Base-by-base conservation (phyloP, 768 basidiomycete species). In the Suillus subaureus region DNA sequence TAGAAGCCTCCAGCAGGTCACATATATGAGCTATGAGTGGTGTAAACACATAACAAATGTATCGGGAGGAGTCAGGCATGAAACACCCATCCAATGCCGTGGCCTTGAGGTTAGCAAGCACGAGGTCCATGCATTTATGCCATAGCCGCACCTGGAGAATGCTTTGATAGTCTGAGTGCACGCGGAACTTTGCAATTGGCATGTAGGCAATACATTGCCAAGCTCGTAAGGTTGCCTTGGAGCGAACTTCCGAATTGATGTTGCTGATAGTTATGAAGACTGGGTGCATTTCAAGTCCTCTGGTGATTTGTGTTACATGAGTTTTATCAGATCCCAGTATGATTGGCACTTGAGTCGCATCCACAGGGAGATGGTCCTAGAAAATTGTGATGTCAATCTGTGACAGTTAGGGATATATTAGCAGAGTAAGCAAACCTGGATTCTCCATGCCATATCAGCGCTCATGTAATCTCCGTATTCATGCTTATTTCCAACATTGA, bases 271-370 rank as follows among this genome's bases (percentile, higher is more conserved):
- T 51, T 4, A 51, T 6, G 26, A 51, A 51, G 11, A 51, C 11
- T 74, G 77, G 78, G 63, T 79, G 77, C 11, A 73, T 75, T 6
- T 66, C 57, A 21, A 70, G 67, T 52, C 73, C 70, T 51, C 78
- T 75, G 13, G 73, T 76, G 64, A 71, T 71, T 16, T 67, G 61
- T 0, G 74, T 74, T 13, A 80, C 71, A 57, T 68, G 70, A 16
- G 79, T 78, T 64, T 79, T 79, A 63, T 79, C 74, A 0, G 75
- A 75, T 23, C 73, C 73, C 4, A 72, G 55, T 21, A 79, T 70
- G 2, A 70, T 67, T 15, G 77, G 75, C 6, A 78, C 66, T 16
- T 79, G 63, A 2, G 76, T 78, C 0, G 70, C 67, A 0, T 73
- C 76, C 2, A 49, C 15, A 4, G 71, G 73, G n/a, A 76, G 49